Base-by-base conservation (phyloP, 495 filamentous ascomycete genomes). In the Trypethelium eluteriae region DNA sequence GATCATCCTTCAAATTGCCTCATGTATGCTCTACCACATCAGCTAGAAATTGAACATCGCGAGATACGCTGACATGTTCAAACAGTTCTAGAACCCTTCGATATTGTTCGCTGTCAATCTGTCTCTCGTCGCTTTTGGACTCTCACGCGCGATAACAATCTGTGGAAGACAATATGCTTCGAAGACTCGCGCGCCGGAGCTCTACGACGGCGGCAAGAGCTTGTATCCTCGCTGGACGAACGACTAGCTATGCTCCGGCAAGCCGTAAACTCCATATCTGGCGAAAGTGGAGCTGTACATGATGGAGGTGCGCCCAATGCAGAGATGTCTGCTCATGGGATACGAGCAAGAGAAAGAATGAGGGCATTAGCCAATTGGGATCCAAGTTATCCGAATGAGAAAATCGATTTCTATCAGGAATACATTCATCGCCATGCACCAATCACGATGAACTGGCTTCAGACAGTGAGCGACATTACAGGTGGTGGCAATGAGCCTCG, bases 401-500 rank as follows among this genome's bases (percentile, higher is more conserved):
- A 78, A 46, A 79, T 89, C 14, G 84, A 89, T 62, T 96, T 90
- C 87, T 96, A 95, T 70, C 84, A 88, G 62, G 92, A 96, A 76
- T 96, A 90, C 74, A 88, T 93, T 68, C 90, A 91, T 36, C 82
- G 92, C 34, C 83, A 94, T 78, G 91, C 84, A 0, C 87, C 89
- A 0, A 82, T 92, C 38, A 82, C 81, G 5, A 76, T 90, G 38
- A 88, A 81, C 70, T 96, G 92, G 92, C 79, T 93, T 59, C 84
- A 90, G 70, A 74, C 70, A 32, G 66, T 75, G 9, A 70, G 82
- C 18, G 68, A 68, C 25, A 71, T 74, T 3, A 71, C 72, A 4
- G 53, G 53, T 9, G 53, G 53, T 35, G 53, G n/a, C 32, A 70
- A 74, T 6, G 70, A 72, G 5, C 67, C 70, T 38, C 73, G 73